Evolutionary conservation across 371 early-diverging fungal genomes (phyloP).

Genomic region (Saksenaea oblongispora): DNA sequence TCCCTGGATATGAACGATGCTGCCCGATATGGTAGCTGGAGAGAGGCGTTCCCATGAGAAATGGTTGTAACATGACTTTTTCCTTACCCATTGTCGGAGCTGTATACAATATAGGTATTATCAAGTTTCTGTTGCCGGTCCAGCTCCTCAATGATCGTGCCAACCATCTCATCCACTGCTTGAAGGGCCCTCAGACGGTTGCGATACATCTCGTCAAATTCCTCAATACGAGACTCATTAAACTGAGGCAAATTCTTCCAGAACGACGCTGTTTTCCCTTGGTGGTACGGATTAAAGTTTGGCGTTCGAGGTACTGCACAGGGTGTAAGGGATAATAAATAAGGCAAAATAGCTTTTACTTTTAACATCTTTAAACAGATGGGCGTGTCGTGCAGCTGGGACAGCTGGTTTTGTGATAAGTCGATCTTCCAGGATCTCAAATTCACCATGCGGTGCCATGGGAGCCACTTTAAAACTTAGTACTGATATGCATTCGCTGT

Average conservation of each 20-base stretch:
- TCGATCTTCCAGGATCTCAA: constrained; percentile 22
- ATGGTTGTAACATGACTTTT: neutral
- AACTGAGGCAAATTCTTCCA: constrained; percentile 49
- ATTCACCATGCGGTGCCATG: constrained; percentile 42
- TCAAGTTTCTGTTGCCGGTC: constrained; percentile 57
- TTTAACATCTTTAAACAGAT: constrained; percentile 56
- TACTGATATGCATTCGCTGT: neutral
- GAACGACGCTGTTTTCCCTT: constrained; percentile 58
- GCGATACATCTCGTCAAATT: constrained; percentile 57
- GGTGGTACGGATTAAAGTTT: constrained; percentile 58
- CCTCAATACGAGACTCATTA: constrained; percentile 35
- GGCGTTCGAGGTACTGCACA: constrained; percentile 57
- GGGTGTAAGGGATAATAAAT: constrained; percentile 14
- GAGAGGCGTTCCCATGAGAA: too few species aligned
- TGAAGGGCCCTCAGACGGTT: constrained; percentile 63
- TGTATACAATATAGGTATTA: constrained; percentile 67
- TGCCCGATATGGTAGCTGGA: constrained; percentile 63
- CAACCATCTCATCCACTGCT: constrained; percentile 67
- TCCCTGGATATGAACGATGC: constrained; percentile 63
- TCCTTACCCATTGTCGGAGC: constrained; percentile 62
- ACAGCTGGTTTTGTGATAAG: constrained; percentile 41
- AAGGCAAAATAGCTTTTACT: constrained; percentile 15
- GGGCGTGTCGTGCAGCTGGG: constrained; percentile 52
- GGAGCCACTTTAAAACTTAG: constrained; percentile 9
- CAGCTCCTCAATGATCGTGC: constrained; percentile 52